phyloP scores from a whole-genome alignment of 768 basidiomycete species.

The Collybiopsis confluens region DNA sequence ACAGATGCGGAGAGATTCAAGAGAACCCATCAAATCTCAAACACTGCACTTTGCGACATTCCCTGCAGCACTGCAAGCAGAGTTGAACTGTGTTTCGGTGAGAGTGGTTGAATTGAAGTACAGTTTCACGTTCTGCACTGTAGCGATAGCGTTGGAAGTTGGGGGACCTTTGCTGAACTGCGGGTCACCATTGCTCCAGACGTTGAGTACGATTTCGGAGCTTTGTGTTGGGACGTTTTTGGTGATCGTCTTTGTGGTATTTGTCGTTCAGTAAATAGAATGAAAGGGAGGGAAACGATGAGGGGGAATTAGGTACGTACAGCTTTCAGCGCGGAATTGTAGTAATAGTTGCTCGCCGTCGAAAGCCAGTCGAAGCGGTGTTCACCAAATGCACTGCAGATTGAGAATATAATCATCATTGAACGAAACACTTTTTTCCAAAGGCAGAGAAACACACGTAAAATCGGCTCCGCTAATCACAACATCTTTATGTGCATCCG shows the following conservation, averaged over 20 bases:
- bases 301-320: neutral
- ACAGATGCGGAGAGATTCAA: too few relatives aligned
- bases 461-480: slow-evolving; percentile 13
- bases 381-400: slow-evolving; percentile 12
- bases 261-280: neutral
- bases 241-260: slow-evolving; percentile 9
- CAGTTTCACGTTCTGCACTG: slow-evolving; percentile 12
- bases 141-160: slow-evolving; percentile 12
- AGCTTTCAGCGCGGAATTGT: slow-evolving; percentile 6
- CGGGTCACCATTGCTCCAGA: slow-evolving; percentile 12
- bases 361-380: slow-evolving; percentile 16
- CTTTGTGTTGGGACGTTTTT: slow-evolving; percentile 11
- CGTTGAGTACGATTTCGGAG: slow-evolving; percentile 11
- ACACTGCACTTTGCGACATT: slow-evolving; percentile 12
- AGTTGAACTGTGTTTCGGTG: slow-evolving; percentile 7
- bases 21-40: slow-evolving; percentile 10
- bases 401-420: neutral
- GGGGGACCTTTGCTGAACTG: slow-evolving; percentile 13
- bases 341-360: slow-evolving; percentile 9
- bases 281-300: neutral
- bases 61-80: slow-evolving; percentile 12
- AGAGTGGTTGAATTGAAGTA: slow-evolving; percentile 17
- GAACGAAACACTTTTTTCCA: neutral
- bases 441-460: slow-evolving; percentile 7
- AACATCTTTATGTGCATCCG: slow-evolving; percentile 11